Base-by-base conservation (phyloP, 2,329 filamentous ascomycete species). In the Myriosclerotinia scirpicola region DNA sequence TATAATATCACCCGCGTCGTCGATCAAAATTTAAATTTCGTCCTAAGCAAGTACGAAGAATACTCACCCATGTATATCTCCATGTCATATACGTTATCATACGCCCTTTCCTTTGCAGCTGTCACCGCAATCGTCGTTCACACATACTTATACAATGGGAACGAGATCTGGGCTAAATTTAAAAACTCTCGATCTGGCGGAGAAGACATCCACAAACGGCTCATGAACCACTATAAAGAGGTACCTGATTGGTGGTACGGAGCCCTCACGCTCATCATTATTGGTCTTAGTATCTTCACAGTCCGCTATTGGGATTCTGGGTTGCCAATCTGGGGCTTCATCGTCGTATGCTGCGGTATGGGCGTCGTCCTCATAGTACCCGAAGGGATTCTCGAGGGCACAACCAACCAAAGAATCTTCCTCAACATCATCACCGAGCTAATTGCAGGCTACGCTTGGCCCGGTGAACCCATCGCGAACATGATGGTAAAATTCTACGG, bases 351-450 rank as follows among this genome's bases (percentile, higher is more conserved):
- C 8, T 60, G 58, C 30, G 58, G 58, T 9, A 60, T 60, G 44
- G 44, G 30, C 12, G 54, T 75, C 7, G 52, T 77, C 22, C 77
- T 76, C 68, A 69, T 72, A 17, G 69, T 79, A 12, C 77, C 77
- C 3, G 71, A 74, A 22, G 77, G 77, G 40, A 78, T 79, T 67
- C 76, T 78, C 50, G 74, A 74, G 69, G 82, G 81, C 22, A 80
- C 83, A 50, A 81, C 81, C 50, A 82, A 81, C 71, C 77, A 80
- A 65, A 79, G 81, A 70, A 80, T 80, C 48, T 83, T 83, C 64
- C 71, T 91, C 46, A 92, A 92, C 71, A 87, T 92, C 36, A 78
- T 91, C 67, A 89, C 88, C 17, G 88, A 91, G 75, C 90, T 89
- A 71, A 84, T 92, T 69, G 84, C 89, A 68, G 89, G 90, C 11